Conservation (phyloP, 2,329 filamentous ascomycete genomes). For the Ophiostoma himal-ulmi region DNA sequence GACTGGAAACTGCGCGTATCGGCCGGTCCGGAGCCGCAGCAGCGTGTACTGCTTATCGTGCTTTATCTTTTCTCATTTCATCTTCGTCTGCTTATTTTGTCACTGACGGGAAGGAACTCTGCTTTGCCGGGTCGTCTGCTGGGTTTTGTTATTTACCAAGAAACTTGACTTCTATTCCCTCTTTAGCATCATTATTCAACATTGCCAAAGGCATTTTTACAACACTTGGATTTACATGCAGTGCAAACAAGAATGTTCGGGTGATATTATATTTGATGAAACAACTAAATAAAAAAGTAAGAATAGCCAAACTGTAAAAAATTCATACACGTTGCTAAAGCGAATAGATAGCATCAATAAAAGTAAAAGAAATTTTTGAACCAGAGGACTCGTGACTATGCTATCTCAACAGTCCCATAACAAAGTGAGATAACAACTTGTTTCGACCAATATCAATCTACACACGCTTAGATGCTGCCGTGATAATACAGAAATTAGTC, state of each 20-base stretch:
- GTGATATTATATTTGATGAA: too few species aligned
- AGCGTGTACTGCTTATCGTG: background rate
- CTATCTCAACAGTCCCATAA: too few species aligned
- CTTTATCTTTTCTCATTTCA: background rate
- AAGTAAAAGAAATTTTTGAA: too few species aligned
- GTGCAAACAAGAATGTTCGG: too few species aligned
- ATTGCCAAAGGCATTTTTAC: background rate
- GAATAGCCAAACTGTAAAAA: too few species aligned
- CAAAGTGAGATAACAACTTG: too few species aligned
- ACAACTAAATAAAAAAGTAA: too few species aligned
- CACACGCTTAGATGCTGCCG: background rate
- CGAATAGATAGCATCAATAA: too few species aligned
- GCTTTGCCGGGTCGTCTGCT: background rate
- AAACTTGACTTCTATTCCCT: background rate
- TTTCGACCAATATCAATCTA: too few species aligned
- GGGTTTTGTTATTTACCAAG: background rate
- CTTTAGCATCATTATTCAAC: background rate
- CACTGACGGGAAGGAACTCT: background rate
- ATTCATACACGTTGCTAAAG: too few species aligned
- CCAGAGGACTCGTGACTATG: too few species aligned
- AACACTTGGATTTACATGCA: background rate
- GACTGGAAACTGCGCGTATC: background rate
- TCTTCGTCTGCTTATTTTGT: background rate
- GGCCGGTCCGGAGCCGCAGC: slow-evolving; percentile 1
- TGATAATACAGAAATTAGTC: background rate